Conservation (phyloP, 1,284 basidiomycete species). For the Cutaneotrichosporon cavernicola region DNA sequence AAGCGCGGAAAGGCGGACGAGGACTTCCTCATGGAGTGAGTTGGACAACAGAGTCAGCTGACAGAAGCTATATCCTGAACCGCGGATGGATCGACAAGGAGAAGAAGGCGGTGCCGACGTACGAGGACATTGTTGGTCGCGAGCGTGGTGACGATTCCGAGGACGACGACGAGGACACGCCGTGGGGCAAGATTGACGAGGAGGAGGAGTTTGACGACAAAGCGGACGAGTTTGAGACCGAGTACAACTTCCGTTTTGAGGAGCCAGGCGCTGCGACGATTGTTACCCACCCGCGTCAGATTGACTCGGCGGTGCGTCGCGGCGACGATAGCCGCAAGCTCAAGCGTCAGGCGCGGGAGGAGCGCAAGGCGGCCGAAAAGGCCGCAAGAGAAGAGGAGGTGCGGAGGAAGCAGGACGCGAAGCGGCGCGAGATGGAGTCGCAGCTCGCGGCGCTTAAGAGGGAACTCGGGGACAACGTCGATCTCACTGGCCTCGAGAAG, state of each 20-base stretch:
- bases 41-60: constrained; percentile 23
- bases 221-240: constrained; percentile 70
- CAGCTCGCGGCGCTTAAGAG: constrained; percentile 66
- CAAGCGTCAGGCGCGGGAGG: constrained; percentile 70
- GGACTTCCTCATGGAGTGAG: constrained; percentile 85
- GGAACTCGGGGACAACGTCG: constrained; percentile 60
- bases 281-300: constrained; percentile 71
- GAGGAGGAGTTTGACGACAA: constrained; percentile 67
- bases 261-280: constrained; percentile 81
- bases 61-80: constrained; percentile 80
- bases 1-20: constrained; percentile 50
- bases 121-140: constrained; percentile 66
- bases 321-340: constrained; percentile 76
- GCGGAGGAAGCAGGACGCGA: constrained; percentile 72
- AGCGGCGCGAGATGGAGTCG: constrained; percentile 75
- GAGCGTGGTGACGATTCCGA: constrained; percentile 19
- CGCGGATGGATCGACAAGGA: constrained; percentile 89
- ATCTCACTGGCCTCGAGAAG: constrained; percentile 53
- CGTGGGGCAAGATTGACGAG: constrained; percentile 55
- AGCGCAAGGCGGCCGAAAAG: constrained; percentile 76
- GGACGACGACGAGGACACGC: constrained; percentile 45
- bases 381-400: constrained; percentile 74
- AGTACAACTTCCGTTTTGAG: constrained; percentile 94
- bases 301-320: constrained; percentile 70
- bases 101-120: constrained; percentile 71